Conservation (phyloP, 352 stramenopile genomes). For the Globisporangium canariense region DNA sequence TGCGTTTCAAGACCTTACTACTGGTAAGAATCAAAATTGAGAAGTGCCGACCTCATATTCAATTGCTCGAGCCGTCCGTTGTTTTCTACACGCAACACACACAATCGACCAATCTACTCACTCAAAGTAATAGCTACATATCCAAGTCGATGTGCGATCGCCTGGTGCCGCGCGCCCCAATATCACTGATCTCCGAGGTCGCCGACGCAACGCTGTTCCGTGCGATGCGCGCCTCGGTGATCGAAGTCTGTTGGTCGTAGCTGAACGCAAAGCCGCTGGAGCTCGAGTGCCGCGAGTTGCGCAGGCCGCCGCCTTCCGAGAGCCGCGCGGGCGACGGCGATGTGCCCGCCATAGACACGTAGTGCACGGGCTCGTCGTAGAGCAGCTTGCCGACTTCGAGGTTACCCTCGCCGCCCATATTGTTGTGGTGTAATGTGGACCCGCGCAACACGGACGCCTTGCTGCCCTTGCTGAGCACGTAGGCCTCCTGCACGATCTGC, state of each 20-base stretch:
- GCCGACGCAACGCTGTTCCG: constrained; percentile 59
- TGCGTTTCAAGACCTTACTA: not conserved
- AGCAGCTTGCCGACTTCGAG: constrained; percentile 28
- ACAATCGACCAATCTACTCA: not conserved
- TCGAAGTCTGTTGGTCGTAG: constrained; percentile 72
- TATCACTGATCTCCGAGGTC: constrained; percentile 53
- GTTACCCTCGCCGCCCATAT: constrained; percentile 24
- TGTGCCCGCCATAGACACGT: constrained; percentile 28
- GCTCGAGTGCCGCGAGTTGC: constrained; percentile 28
- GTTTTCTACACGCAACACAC: not conserved
- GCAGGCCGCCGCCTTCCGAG: not conserved
- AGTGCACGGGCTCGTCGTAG: not conserved
- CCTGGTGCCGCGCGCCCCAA: not conserved
- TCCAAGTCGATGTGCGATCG: not conserved
- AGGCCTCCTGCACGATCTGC: constrained; percentile 82
- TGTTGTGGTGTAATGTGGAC: constrained; percentile 19
- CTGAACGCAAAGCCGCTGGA: constrained; percentile 78
- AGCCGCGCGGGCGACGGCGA: constrained; percentile 11
- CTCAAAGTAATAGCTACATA: not conserved
- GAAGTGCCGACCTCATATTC: not conserved
- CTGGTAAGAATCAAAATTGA: not conserved
- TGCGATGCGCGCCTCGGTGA: constrained; percentile 78
- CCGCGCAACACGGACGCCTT: no score
- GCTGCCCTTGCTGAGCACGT: constrained; percentile 32
- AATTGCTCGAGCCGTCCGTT: not conserved